phyloP scores from a whole-genome alignment of 2,329 filamentous ascomycete species.

The Aspergillus luchuensis region DNA sequence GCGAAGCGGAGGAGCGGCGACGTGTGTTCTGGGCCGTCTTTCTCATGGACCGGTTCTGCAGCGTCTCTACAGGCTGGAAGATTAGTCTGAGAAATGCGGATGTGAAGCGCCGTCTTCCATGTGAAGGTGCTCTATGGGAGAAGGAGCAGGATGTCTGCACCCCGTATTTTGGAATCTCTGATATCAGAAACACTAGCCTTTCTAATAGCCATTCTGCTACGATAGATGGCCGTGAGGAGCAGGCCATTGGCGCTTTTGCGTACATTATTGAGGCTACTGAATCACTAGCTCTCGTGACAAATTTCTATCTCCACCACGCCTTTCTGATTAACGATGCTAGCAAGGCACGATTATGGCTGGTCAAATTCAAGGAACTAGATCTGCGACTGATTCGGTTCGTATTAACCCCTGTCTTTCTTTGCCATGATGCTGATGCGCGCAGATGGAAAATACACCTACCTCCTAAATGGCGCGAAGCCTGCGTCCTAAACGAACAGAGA shows the following conservation, averaged over 20 bases:
- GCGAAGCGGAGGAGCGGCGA: conserved; percentile 39
- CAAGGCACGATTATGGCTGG: conserved; percentile 38
- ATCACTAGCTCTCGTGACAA: conserved; percentile 37
- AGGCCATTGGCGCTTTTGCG: conserved; percentile 24
- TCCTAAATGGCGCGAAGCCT: conserved; percentile 34
- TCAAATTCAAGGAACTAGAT: conserved; percentile 29
- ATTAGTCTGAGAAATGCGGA: conserved; percentile 37
- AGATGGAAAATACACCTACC: conserved; percentile 34
- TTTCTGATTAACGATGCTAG: conserved; percentile 30
- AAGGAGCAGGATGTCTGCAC: conserved; percentile 29
- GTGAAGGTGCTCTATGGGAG: conserved; percentile 39
- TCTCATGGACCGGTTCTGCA: conserved; percentile 42
- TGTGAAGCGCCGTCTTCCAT: conserved; percentile 38
- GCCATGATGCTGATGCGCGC: no score
- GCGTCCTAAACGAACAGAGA: conserved; percentile 35
- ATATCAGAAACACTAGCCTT: conserved; percentile 22
- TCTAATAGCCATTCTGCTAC: neutral
- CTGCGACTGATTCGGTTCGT: conserved; percentile 33
- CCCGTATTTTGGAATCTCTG: conserved; percentile 46
- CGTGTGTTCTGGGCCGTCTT: conserved; percentile 44
- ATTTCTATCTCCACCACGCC: conserved; percentile 39
- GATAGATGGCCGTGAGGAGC: conserved; percentile 9
- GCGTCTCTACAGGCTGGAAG: conserved; percentile 41
- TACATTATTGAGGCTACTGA: conserved; percentile 35
- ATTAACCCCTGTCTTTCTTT: no score